Conservation (phyloP, 495 filamentous ascomycete species). For the Bombardia bombarda region DNA sequence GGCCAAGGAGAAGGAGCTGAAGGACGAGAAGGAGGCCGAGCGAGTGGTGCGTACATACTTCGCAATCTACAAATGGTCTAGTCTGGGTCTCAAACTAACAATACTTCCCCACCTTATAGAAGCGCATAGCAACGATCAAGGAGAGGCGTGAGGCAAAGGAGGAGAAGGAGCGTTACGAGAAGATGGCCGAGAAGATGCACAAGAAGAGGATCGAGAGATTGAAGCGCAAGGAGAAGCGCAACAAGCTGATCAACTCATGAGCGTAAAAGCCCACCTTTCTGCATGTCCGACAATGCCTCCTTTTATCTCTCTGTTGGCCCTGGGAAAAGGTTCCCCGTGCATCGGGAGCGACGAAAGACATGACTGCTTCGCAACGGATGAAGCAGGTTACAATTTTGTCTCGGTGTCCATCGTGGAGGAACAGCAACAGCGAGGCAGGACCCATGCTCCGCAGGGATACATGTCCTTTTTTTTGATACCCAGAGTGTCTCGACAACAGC, state of each 20-base stretch:
- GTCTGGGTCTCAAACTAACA: conserved; percentile 3
- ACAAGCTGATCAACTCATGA: conserved; percentile 91
- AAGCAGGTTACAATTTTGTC: too few species aligned
- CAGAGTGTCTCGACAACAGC: too few species aligned
- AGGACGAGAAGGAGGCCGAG: conserved; percentile 86
- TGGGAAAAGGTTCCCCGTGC: too few species aligned
- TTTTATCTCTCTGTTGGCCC: not conserved
- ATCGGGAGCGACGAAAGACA: too few species aligned
- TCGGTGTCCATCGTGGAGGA: too few species aligned
- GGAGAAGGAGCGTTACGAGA: conserved; percentile 88
- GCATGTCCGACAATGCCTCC: too few species aligned
- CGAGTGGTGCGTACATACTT: conserved; percentile 53
- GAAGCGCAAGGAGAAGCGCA: conserved; percentile 93
- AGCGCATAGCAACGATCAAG: conserved; percentile 67
- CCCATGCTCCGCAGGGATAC: too few species aligned
- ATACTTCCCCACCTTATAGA: conserved; percentile 34
- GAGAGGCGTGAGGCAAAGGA: conserved; percentile 79
- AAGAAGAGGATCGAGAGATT: conserved; percentile 84
- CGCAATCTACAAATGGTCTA: not conserved
- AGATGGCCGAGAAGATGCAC: conserved; percentile 97
- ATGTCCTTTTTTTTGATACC: too few species aligned
- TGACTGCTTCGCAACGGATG: too few species aligned
- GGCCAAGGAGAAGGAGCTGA: conserved; percentile 88
- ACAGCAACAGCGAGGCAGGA: too few species aligned
- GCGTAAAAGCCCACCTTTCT: too few species aligned